Evolutionary conservation across 2,329 filamentous ascomycete species (phyloP), one percentile per base, ranked within the genome.

Genomic region (Colletotrichum karsti): DNA sequence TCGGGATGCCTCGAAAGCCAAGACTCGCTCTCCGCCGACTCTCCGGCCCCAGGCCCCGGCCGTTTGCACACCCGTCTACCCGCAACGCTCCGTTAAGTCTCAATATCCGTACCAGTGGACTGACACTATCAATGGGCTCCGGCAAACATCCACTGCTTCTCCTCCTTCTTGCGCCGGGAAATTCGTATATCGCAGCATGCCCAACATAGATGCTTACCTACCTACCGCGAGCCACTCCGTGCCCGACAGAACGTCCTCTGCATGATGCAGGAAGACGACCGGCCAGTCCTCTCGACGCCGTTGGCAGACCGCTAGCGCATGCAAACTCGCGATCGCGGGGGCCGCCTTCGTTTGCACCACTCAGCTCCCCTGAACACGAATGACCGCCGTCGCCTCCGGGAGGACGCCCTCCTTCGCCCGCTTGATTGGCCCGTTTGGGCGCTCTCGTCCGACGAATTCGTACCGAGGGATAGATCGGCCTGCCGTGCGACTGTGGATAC

Each of bases 401-500:
- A 30, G 7, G 7, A 26, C 20, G 4, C 24, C 15, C 20, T 24
- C 18, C 13, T 15, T 22, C 6, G 9, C 26, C 9, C n/a, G n/a
- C n/a, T n/a, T n/a, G n/a, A n/a, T 15, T 22, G 4, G 9, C 26
- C 9, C 18, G 6, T 30, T 28, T 33, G n/a, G 30, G 7, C 15
- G 30, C 2, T 13, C 1, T 22, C 15, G 48, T 35, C 57, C 26
- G 12, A 42, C 35, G n/a, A 20, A 28, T 37, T 57, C 59, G 30
- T 50, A 28, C 28, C 24, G 35, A 37, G 57, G 18, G 22, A 24
- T 42, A 30, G 44, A 60, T 41, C 57, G 57, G 46, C 28, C 55
- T 60, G 57, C 57, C 28, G 57, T 60, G 44, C 35, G 33, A 60
- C 57, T 44, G 57, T 60, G 33, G 46, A 60, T 41, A 33, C 46